These are phyloP conservation scores for Stachybotrys echinatus DNA, from an alignment of 2,329 filamentous ascomycete species.

Conservation along the genomic window DNA sequence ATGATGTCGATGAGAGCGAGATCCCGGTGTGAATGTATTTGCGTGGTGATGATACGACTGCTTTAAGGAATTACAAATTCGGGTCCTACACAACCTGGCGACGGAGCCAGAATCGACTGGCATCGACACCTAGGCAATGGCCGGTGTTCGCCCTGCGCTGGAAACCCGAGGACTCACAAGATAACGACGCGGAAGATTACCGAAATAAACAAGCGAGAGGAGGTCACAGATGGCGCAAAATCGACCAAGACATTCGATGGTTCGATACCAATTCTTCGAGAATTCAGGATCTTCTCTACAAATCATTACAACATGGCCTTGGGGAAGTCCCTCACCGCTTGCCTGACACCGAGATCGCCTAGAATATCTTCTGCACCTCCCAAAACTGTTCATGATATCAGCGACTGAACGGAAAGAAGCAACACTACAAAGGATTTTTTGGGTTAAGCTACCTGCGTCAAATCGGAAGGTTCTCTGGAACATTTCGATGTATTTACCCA, in stretches of 20 bases:
- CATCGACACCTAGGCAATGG: not conserved
- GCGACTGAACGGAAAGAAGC: not conserved
- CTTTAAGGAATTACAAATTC: not conserved
- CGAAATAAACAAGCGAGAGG: not conserved
- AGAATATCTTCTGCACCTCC: constrained; percentile 82
- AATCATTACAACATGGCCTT: constrained; percentile 67
- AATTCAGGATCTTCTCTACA: not conserved
- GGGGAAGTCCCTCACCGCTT: constrained; percentile 80
- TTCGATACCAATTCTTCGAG: too few relatives aligned
- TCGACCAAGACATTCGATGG: too few relatives aligned
- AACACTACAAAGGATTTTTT: not conserved
- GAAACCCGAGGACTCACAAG: not conserved
- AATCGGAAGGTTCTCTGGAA: constrained; percentile 84
- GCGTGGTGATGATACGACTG: constrained; percentile 6
- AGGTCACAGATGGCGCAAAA: too few relatives aligned
- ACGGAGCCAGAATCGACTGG: not conserved
- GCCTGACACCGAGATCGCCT: constrained; percentile 73
- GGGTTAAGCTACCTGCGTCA: constrained; percentile 38
- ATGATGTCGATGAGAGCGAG: constrained; percentile 17
- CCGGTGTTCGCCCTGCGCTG: not conserved
- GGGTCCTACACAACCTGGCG: not conserved
- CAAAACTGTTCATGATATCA: constrained; percentile 39
- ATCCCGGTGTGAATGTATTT: constrained; percentile 19
- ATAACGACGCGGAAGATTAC: not conserved
- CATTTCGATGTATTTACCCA: constrained; percentile 79